Base-by-base conservation (phyloP, 345 rosid species). In the Brassica rapa region DNA sequence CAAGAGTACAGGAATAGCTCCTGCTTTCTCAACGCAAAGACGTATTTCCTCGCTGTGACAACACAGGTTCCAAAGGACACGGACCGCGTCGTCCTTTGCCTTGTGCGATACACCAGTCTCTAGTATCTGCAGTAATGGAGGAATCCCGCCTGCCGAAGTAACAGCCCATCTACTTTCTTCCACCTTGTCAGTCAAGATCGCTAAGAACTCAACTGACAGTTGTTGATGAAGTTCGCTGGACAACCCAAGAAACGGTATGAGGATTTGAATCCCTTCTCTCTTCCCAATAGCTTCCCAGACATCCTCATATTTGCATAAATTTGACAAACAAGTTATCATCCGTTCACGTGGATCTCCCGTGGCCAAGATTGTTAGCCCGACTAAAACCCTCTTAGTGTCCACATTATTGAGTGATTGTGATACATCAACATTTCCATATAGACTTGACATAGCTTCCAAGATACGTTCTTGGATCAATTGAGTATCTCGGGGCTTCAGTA, bases 151-250 rank as follows among this genome's bases (percentile, higher is more conserved):
- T 14, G 94, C 97, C 51, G 96, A 94, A 63, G 96, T 94, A 73
- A 94, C 86, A 30, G 98, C 94, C 97, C 97, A 94, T 85, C 91
- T 91, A 77, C 98, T 91, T 75, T 94, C 98, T 55, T 89, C 97
- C 56, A 89, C 90, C 72, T 87, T 89, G 55, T 90, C 90, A 7
- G 93, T 88, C 85, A 90, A 84, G 72, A 91, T 90, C 35, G 84
- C 93, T 73, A 94, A 79, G 80, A 92, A 84, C 74, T 83, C 85
- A 79, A 92, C 96, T 14, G 89, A 86, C 37, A 88, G 82, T 78
- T 90, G 93, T 80, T 90, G 98, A 68, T 89, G 93, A 77, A 86
- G 89, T 82, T 90, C 97, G 15, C 91, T 82, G n/a, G 98, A 87
- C 84, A 92, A 85, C 9, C 96, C 98, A 77, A 94, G 83, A 78